phyloP scores from a whole-genome alignment of 1,284 basidiomycete species.

The Rhodotorula sp. region DNA sequence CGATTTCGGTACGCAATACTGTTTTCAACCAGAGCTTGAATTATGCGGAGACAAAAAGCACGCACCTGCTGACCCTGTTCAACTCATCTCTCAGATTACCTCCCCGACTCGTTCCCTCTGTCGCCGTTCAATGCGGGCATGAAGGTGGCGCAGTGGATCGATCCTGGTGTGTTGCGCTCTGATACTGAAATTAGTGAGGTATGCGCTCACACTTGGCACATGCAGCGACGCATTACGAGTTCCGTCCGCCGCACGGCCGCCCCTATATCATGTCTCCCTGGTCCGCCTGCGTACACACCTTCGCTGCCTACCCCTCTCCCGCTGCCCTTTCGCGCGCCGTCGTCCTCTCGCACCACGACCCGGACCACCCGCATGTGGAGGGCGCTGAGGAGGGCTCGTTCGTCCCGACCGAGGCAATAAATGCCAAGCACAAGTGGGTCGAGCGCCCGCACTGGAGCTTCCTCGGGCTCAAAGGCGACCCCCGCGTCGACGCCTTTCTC shows the following conservation, averaged over 20 bases:
- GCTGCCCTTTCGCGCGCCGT: slow-evolving; percentile 23
- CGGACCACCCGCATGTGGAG: slow-evolving; percentile 38
- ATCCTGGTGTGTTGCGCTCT: slow-evolving; percentile 47
- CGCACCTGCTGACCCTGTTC: not conserved
- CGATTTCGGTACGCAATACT: slow-evolving; percentile 36
- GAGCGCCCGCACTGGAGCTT: slow-evolving; percentile 53
- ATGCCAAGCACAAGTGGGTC: slow-evolving; percentile 37
- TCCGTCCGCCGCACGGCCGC: slow-evolving; percentile 50
- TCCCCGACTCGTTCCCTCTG: slow-evolving; percentile 31
- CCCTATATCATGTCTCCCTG: slow-evolving; percentile 56
- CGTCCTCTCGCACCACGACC: slow-evolving; percentile 26
- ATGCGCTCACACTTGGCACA: slow-evolving; percentile 48
- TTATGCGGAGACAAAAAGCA: too few relatives aligned
- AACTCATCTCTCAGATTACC: slow-evolving; percentile 9
- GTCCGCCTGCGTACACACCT: slow-evolving; percentile 53
- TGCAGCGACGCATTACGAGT: slow-evolving; percentile 45
- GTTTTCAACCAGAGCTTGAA: not conserved
- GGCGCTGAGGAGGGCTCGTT: slow-evolving; percentile 46
- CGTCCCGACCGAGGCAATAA: slow-evolving; percentile 50
- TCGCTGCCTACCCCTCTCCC: slow-evolving; percentile 42
- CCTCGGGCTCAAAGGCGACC: slow-evolving; percentile 47
- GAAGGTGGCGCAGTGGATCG: slow-evolving; percentile 52
- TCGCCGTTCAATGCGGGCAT: slow-evolving; percentile 52
- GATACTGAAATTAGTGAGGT: slow-evolving; percentile 44
- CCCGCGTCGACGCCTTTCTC: slow-evolving; percentile 32